Base-by-base conservation (phyloP, 306 rosid species). In the Parietaria judaica region DNA sequence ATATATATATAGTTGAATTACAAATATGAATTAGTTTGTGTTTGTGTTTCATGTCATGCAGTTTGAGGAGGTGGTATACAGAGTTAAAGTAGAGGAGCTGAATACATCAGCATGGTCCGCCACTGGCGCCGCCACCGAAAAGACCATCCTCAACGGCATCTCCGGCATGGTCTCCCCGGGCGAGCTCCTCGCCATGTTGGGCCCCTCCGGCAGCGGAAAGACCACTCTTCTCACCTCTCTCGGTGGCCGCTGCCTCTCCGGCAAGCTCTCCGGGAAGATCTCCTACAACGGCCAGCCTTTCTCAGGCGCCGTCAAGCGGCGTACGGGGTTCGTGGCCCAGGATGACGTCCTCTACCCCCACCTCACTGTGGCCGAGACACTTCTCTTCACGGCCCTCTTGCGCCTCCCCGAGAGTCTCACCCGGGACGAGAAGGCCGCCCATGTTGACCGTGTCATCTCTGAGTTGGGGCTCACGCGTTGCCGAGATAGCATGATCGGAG, bases 121-220 rank as follows among this genome's bases (percentile, higher is more conserved):
- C 14, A 3, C 47, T 12, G 10, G 36, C 39, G 70, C 68, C 56
- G 76, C 68, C 56, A 76, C 55, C 71, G 96, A 88, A 63, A 92
- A 88, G 61, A 84, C 76, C 44, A 82, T 92, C 66, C 68, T 92
- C 47, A 88, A 83, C 57, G 95, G 96, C 37, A 73, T 92, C 62
- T 74, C 94, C 11, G 99, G 99, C 12, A 65, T 77, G 53, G 99
- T 88, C 10, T 84, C 75, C 64, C 99, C 99, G 4, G 99, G 99
- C 41, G 99, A 92, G 71, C 80, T 92, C 52, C 90, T 92, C 3
- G 99, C 99, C 16, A 84, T 92, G 99, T 61, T 92, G 41, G 99
- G 99, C 1, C 99, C 99, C 14, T 92, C 99, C 3, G 99, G 99
- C 2, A 92, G 99, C 51, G 99, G 99, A 35, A 92, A 92, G 60